Evolutionary conservation across 2,329 filamentous ascomycete species (phyloP).

Genomic region (Reticulascus tulasneorum): DNA sequence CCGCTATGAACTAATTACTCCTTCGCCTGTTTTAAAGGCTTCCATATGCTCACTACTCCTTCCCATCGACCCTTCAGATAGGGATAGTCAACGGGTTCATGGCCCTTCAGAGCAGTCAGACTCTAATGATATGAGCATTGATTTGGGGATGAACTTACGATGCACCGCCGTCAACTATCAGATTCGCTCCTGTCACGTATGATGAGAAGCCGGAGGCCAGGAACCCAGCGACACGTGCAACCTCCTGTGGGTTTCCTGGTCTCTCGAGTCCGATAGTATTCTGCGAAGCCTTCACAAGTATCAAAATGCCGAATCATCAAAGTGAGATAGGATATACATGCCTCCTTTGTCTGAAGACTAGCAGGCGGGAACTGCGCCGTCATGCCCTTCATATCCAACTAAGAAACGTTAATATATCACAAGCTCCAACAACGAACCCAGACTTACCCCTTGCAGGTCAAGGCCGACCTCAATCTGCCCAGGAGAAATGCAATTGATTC

Average conservation of each 20-base stretch:
- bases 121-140: conserved; percentile 7
- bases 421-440: neutral
- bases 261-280: conserved; percentile 54
- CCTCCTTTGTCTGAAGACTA: conserved; percentile 45
- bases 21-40: too few species aligned
- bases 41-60: too few species aligned
- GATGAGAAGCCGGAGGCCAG: conserved; percentile 59
- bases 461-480: conserved; percentile 36
- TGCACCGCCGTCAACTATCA: conserved; percentile 59
- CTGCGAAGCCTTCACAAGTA: conserved; percentile 36
- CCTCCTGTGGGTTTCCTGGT: conserved; percentile 52
- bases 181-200: conserved; percentile 58
- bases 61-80: conserved; percentile 19
- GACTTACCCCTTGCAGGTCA: conserved; percentile 37
- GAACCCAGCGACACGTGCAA: conserved; percentile 58
- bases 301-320: neutral
- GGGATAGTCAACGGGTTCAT: conserved; percentile 38
- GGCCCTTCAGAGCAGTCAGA: conserved; percentile 18
- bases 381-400: conserved; percentile 47
- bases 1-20: too few species aligned
- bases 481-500: conserved; percentile 51
- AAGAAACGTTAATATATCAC: neutral
- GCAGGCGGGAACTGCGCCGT: conserved; percentile 52
- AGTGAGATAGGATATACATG: too few species aligned
- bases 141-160: conserved; percentile 21